Evolutionary conservation across 2,329 filamentous ascomycete species (phyloP), one percentile per base, ranked within the genome.

Genomic region (Fusarium protoensiforme): DNA sequence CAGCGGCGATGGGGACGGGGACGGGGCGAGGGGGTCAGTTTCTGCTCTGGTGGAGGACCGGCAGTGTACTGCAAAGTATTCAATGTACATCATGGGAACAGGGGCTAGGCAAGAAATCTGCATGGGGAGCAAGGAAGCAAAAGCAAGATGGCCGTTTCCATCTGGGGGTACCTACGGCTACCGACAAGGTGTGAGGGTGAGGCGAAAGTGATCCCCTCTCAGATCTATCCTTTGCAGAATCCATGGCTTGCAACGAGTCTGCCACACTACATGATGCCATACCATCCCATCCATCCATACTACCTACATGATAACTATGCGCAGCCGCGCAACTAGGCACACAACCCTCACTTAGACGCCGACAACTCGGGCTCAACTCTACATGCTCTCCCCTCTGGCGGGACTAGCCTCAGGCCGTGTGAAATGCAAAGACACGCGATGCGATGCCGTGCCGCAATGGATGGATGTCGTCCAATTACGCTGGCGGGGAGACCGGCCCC

Each of bases 341-440:
- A 46, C 39, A 67, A 73, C 38, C 51, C 33, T 31, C n/a, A 38
- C 36, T 31, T n/a, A n/a, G 24, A 20, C 29, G 51, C 58, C 43
- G 53, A 27, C 56, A 53, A 69, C 43, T 64, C 35, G 18, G 36
- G 36, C 29, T 56, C 31, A 35, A 61, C 22, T 16, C 38, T 13
- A 31, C 46, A 38, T 4, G 43, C 27, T 57, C 39, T 20, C 13
- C 33, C 29, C 22, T 31, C 46, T 38, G 31, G 46, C 35, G 53
- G 57, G 54, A 39, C 51, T 41, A 59, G 43, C 36, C 38, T 46
- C 29, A 68, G 65, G 58, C 71, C 62, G 56, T 61, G 61, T 31
- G 46, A 51, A 51, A 77, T 77, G 39, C 60, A 59, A 60, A 53
- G 64, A 70, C 67, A 72, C 64, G 61, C 69, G 67, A 72, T 72